Percentiles rank a stretch among this genome's conserved stretches.
phyloP scores from a whole-genome alignment of 805 yeast genomes.

The Wickerhamiella galacta region DNA sequence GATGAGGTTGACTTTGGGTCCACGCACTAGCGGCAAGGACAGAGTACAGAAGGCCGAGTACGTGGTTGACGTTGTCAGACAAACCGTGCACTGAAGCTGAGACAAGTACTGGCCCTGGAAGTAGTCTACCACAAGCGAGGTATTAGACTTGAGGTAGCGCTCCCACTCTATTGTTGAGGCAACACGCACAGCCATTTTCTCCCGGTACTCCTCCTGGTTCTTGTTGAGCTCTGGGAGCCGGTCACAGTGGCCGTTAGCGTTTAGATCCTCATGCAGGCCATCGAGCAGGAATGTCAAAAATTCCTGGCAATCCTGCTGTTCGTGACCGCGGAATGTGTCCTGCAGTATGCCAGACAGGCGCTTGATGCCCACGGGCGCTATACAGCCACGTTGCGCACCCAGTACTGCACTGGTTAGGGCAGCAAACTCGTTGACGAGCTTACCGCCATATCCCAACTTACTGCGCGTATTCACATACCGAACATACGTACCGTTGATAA shows the following conservation, averaged over 20 bases:
- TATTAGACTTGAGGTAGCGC: slow-evolving; percentile 59
- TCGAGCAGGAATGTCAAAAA: slow-evolving; percentile 61
- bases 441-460: slow-evolving; percentile 66
- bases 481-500: slow-evolving; percentile 42
- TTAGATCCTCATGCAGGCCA: slow-evolving; percentile 68
- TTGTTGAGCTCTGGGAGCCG: slow-evolving; percentile 43
- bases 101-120: slow-evolving; percentile 84
- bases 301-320: slow-evolving; percentile 79
- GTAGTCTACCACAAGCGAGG: slow-evolving; percentile 61
- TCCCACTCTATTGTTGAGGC: slow-evolving; percentile 92
- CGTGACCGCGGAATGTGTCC: slow-evolving; percentile 42
- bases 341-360: slow-evolving; percentile 51
- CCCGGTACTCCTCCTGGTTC: slow-evolving; percentile 59
- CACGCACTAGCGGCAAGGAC: slow-evolving; percentile 46
- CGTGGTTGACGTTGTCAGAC: slow-evolving; percentile 67
- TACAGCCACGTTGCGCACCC: slow-evolving; percentile 23
- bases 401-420: slow-evolving; percentile 38
- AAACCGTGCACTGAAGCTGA: slow-evolving; percentile 54
- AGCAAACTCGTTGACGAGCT: slow-evolving; percentile 53
- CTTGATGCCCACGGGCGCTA: slow-evolving; percentile 51
- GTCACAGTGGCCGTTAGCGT: slow-evolving; percentile 40
- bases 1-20: slow-evolving; percentile 24
- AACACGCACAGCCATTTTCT: slow-evolving; percentile 51
- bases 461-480: slow-evolving; percentile 57
- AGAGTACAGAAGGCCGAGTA: slow-evolving; percentile 68